phyloP scores from a whole-genome alignment of 257 asterid genomes.

The Solanum sitiens region DNA sequence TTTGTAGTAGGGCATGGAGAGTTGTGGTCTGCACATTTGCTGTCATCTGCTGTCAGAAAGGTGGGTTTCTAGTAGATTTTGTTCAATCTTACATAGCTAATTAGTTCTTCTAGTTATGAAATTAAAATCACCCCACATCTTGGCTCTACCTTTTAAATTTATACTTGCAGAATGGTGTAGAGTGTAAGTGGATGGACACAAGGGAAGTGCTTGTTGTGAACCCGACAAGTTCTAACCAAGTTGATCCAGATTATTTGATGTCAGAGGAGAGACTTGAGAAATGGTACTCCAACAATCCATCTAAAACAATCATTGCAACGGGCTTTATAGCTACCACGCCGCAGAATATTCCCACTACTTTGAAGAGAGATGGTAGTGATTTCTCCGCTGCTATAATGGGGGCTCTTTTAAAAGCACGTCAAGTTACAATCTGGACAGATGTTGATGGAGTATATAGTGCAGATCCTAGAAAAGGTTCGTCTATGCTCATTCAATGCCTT shows the following conservation, averaged over 20 bases:
- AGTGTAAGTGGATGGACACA: constrained; percentile 90
- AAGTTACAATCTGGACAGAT: constrained; percentile 98
- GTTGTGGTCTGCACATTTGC: constrained; percentile 90
- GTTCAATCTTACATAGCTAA: background rate
- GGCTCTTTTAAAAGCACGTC: constrained; percentile 77
- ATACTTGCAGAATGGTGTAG: constrained; percentile 53
- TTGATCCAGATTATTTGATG: constrained; percentile 87
- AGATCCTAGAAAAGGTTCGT: constrained; percentile 91
- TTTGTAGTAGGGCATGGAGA: constrained; percentile 99
- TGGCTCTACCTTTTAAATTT: background rate
- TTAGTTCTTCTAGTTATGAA: background rate
- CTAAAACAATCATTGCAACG: constrained; percentile 72
- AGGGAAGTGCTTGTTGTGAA: constrained; percentile 89
- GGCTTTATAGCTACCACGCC: constrained; percentile 93
- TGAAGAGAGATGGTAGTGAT: constrained; percentile 99
- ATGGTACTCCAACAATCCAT: constrained; percentile 67
- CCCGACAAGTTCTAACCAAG: constrained; percentile 76
- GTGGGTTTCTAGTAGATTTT: constrained; percentile 23
- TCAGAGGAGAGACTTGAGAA: constrained; percentile 66
- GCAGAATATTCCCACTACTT: constrained; percentile 85
- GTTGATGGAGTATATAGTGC: constrained; percentile 98
- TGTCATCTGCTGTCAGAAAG: constrained; percentile 75
- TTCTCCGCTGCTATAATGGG: constrained; percentile 99
- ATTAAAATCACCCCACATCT: background rate
- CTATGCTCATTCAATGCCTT: background rate